Conservation (phyloP, 1,284 basidiomycete species). For the Phlebopus sp. region DNA sequence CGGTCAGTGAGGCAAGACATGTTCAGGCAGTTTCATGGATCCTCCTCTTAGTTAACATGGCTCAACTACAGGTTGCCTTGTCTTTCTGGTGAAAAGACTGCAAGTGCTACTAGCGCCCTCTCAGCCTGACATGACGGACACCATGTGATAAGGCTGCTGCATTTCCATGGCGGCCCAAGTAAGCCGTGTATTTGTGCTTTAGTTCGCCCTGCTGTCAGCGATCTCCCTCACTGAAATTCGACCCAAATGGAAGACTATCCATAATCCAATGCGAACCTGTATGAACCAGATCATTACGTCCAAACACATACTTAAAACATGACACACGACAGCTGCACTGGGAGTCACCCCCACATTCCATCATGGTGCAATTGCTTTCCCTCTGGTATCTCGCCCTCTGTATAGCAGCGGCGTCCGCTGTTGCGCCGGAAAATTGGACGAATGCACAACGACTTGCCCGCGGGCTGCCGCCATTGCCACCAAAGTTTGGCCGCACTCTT, state of each 20-base stretch:
- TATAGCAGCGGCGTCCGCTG: background rate
- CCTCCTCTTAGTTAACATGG: no score
- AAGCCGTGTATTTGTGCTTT: background rate
- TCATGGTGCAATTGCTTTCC: conserved; percentile 6
- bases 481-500: conserved; percentile 29
- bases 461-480: conserved; percentile 37
- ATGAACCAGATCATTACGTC: background rate
- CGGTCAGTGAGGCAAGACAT: no score
- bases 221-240: background rate
- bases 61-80: no score
- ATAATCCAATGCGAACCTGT: background rate
- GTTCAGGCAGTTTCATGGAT: no score
- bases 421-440: conserved; percentile 3
- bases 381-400: conserved; percentile 8
- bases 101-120: no score
- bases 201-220: background rate
- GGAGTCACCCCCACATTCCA: background rate
- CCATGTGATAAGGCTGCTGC: background rate
- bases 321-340: background rate
- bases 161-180: background rate
- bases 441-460: conserved; percentile 37
- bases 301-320: background rate
- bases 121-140: background rate
- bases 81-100: no score
- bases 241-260: background rate